Conservation (phyloP, 208 protist species). For the Crithidia sp. region DNA sequence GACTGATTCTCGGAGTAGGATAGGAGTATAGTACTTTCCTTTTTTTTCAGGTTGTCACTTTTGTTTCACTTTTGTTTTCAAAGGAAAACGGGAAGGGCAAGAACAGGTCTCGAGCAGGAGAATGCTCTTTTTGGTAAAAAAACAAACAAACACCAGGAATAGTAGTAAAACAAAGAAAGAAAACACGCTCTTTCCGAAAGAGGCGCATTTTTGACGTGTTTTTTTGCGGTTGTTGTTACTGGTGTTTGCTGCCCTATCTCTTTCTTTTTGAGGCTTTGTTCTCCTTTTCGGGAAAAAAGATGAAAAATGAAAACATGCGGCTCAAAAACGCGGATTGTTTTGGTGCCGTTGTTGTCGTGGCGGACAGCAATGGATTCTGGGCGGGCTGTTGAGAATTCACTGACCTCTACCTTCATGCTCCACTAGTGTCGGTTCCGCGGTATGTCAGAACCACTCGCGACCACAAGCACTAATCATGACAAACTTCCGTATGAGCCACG, state of each 20-base stretch:
- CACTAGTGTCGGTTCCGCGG: too few relatives aligned
- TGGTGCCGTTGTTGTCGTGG: too few relatives aligned
- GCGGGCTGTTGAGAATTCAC: not conserved
- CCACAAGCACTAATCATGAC: too few relatives aligned
- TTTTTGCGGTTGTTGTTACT: not conserved
- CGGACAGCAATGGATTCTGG: not conserved
- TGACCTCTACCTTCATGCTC: too few relatives aligned
- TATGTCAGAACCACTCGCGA: too few relatives aligned
- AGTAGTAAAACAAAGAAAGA: not conserved
- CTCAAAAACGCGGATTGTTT: not conserved
- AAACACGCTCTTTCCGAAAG: not conserved
- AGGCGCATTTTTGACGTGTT: slow-evolving; percentile 4
- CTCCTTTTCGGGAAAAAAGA: slow-evolving; percentile 6
- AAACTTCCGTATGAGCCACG: too few relatives aligned
- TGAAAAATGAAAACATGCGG: not conserved
- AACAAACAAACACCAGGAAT: not conserved
- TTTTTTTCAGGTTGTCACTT: slow-evolving; percentile 27
- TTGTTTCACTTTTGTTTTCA: slow-evolving; percentile 16
- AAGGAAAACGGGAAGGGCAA: slow-evolving; percentile 15
- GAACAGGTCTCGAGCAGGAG: slow-evolving; percentile 8
- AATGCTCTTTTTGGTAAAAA: slow-evolving; percentile 2
- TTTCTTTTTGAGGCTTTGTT: slow-evolving; percentile 10
- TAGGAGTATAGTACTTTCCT: slow-evolving; percentile 31
- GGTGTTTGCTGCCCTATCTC: not conserved
- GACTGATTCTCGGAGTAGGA: slow-evolving; percentile 14